Evolutionary conservation across 345 rosid species (phyloP), one percentile per base, ranked within the genome.

Genomic region (Gossypium thurberi): DNA sequence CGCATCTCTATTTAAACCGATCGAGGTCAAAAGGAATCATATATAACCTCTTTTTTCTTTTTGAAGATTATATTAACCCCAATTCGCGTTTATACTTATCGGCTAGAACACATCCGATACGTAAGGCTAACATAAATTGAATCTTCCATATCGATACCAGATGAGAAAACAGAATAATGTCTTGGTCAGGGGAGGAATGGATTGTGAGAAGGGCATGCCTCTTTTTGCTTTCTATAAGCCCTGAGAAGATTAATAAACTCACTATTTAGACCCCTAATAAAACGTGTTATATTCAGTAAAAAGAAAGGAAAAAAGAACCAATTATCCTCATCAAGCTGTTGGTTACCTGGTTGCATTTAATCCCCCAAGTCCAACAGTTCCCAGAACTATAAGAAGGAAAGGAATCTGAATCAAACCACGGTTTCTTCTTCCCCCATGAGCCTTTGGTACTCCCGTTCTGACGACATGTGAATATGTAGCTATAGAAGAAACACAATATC

Each of bases 281-380:
- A 13, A 64, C 21, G 58, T 40, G 40, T 21, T 21, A 28, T 3
- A 37, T n/a, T 50, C 40, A 33, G 25, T n/a, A 8, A 55, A 3
- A 59, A 6, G 62, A 59, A 58, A 14, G 0, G 37, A 40, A 65
- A 59, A 58, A 6, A 1, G 37, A 46, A 4, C 10, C 4, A 33
- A 58, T 12, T 0, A 37, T 33, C 23, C 3, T 52, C 20, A 28
- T 51, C 26, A 70, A 46, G 52, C 2, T 69, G 74, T 43, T 50
- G 73, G 50, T 46, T 62, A 94, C 97, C 94, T 90, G 82, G 84
- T 75, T 71, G 88, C 96, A 59, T 82, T 86, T 33, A 87, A 74
- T 53, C 90, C 91, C 58, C 97, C 98, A 0, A 90, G 88, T 50
- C 94, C 98, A 56, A 90, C 74, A 11, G 98, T 90, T 64, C 94